Base-by-base conservation (phyloP, 2,329 filamentous ascomycete genomes). In the Cladosporium phlei region DNA sequence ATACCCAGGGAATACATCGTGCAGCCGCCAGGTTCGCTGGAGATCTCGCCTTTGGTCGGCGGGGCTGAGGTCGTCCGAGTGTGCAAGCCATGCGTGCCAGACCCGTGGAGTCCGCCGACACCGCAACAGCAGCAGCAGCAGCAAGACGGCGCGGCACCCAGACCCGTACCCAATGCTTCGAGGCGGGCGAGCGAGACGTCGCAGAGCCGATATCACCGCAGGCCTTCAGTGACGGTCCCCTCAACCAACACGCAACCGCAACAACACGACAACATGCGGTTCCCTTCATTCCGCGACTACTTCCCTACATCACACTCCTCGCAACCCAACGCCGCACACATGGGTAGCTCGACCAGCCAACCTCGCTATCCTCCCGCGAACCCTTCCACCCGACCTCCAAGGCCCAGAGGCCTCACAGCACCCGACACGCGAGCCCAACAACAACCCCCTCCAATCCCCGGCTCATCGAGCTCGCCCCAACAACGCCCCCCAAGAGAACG, bases 1-100 rank as follows among this genome's bases (percentile, higher is more conserved):
- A 96, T 97, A 53, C 91, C 91, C 1, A 80, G 90, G 54, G 87
- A 93, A 62, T 97, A 88, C 64, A 95, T 97, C 54, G 89, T 96
- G 20, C 84, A 85, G 38, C 86, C 87, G 3, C 85, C 86, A 1
- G 54, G 52, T 22, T 60, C 64, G 34, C 62, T 64, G n/a, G 52
- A 59, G 58, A 59, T 78, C 76, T 51, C 72, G 71, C 45, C 73
- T 69, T 19, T 28, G 2, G 29, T 45, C 22, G 42, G 42, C 8
- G 82, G 82, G 43, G 82, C 82, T 24, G 80, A 83, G 58, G 78
- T 81, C 62, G 83, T 86, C 27, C 75, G 83, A 50, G 75, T 86
- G 8, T 86, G 83, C 67, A 86, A 86, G 58, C 83, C 83, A 10
- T 86, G 83, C 61, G 83, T 86, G 9, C 83, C 83, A 27, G 82